These are phyloP conservation scores for Leccinum truebloodii DNA, from an alignment of 768 basidiomycete genomes.

Conservation along the genomic window DNA sequence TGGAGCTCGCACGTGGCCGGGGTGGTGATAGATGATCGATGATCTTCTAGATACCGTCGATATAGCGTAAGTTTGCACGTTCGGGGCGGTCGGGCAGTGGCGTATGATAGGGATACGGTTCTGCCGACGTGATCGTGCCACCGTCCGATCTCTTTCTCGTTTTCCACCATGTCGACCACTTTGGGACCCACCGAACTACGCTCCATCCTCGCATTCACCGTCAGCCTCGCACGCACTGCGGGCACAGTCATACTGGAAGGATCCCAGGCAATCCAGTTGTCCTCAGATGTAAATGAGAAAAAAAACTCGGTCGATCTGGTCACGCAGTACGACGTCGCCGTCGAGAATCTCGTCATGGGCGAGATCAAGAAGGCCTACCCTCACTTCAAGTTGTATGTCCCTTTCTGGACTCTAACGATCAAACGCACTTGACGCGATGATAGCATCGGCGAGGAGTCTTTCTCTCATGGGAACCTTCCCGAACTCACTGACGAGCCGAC, in stretches of 20 bases:
- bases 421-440: background rate
- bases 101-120: background rate
- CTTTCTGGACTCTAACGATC: background rate
- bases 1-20: background rate
- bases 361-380: conserved; percentile 71
- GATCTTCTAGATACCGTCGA: conserved; percentile 4
- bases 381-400: conserved; percentile 75
- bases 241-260: conserved; percentile 78
- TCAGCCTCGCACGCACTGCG: conserved; percentile 70
- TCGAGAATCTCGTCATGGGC: conserved; percentile 80
- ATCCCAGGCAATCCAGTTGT: conserved; percentile 67
- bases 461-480: conserved; percentile 67
- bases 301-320: conserved; percentile 94
- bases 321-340: conserved; percentile 90
- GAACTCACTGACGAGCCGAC: conserved; percentile 86
- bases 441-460: conserved; percentile 95
- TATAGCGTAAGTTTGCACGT: conserved; percentile 8
- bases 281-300: conserved; percentile 72
- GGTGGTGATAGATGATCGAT: background rate
- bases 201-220: conserved; percentile 66
- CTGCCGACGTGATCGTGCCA: background rate
- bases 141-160: background rate
- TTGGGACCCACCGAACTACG: conserved; percentile 49
- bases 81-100: background rate
- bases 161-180: conserved; percentile 31